phyloP scores from a whole-genome alignment of 2,329 filamentous ascomycete species.

The Venturiaceae sp. region DNA sequence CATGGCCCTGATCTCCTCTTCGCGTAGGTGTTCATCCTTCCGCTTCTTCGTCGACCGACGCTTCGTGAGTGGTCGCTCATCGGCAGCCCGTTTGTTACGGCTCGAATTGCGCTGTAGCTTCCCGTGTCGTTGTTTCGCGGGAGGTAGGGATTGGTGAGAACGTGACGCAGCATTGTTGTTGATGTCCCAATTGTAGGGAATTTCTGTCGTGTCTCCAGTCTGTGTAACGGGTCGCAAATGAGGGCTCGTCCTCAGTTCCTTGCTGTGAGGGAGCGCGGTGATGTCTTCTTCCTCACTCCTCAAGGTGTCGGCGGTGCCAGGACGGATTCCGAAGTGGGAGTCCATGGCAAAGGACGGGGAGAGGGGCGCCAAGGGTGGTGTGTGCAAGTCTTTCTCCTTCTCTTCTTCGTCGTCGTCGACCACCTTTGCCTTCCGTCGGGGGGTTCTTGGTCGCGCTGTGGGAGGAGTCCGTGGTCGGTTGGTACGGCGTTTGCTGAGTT shows the following conservation, averaged over 20 bases:
- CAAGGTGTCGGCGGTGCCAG: neutral
- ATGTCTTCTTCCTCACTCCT: constrained; percentile 25
- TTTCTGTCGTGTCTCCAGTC: constrained; percentile 23
- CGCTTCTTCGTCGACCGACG: constrained; percentile 66
- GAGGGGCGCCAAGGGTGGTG: neutral
- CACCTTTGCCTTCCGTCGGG: neutral
- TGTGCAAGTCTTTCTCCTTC: neutral
- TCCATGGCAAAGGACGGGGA: neutral
- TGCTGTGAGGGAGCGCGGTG: constrained; percentile 34
- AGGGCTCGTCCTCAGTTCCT: constrained; percentile 33
- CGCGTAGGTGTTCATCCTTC: constrained; percentile 65
- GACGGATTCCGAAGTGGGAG: neutral
- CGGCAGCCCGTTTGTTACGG: constrained; percentile 47
- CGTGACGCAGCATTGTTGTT: neutral
- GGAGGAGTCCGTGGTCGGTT: neutral
- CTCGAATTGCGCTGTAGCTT: constrained; percentile 36
- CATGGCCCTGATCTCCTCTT: constrained; percentile 85
- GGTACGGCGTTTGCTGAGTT: neutral
- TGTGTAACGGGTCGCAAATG: constrained; percentile 34
- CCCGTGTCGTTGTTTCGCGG: constrained; percentile 27
- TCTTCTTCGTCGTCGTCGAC: neutral
- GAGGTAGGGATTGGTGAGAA: constrained; percentile 25
- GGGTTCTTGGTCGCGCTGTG: neutral
- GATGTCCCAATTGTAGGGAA: constrained; percentile 26
- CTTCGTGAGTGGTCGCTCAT: constrained; percentile 45